Percentiles rank a stretch among this genome's conserved stretches.
phyloP scores from a whole-genome alignment of 176 grass and related monocot species.

The Melocanna baccifera region DNA sequence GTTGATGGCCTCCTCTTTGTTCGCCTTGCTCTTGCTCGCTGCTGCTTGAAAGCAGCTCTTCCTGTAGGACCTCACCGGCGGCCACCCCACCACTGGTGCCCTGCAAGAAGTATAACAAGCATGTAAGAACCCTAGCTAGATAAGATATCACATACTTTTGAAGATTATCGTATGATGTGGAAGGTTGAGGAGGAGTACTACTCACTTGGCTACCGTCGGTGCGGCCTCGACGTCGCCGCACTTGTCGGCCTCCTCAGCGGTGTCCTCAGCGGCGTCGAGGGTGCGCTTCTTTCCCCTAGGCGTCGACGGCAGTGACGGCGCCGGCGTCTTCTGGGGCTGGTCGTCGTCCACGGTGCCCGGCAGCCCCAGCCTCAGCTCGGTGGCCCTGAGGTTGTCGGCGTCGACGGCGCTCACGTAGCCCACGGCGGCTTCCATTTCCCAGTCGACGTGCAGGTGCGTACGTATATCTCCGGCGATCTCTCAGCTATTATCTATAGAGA shows the following conservation, averaged over 20 bases:
- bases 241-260: not conserved
- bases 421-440: constrained; percentile 57
- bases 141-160: not conserved
- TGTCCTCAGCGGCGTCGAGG: constrained; percentile 8
- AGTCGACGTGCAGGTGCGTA: not conserved
- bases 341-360: constrained; percentile 50
- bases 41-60: constrained; percentile 62
- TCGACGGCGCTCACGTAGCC: constrained; percentile 16
- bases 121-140: not conserved
- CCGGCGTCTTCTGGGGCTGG: not conserved
- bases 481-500: not conserved
- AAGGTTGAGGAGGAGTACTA: not conserved
- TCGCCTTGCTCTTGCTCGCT: constrained; percentile 29
- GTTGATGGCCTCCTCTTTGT: constrained; percentile 1
- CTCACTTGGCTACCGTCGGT: constrained; percentile 52
- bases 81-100: constrained; percentile 86
- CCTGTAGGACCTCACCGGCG: constrained; percentile 77
- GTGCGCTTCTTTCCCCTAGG: constrained; percentile 46
- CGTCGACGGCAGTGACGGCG: not conserved
- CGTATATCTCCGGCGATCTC: not conserved
- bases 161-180: not conserved
- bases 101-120: constrained; percentile 33
- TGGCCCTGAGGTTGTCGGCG: constrained; percentile 64
- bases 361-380: constrained; percentile 91
- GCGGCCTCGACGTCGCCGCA: constrained; percentile 21